Evolutionary conservation across 75 land plant genomes (phyloP).

Genomic region (Pseudotsuga menziesii): DNA sequence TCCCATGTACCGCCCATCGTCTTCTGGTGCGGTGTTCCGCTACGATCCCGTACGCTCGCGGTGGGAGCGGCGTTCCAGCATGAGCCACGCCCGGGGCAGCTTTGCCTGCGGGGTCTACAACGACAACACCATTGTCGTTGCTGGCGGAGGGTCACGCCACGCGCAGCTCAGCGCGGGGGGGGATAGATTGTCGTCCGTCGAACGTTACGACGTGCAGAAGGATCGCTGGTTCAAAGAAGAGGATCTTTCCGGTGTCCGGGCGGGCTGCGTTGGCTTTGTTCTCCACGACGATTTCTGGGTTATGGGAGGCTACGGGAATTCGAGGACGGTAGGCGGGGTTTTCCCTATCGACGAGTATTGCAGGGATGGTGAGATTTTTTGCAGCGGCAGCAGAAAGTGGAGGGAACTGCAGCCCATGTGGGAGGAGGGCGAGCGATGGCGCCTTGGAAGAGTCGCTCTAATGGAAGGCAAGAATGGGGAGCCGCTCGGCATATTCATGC

Average conservation of each 20-base stretch:
- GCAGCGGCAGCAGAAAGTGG: constrained; percentile 56
- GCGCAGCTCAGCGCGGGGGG: constrained; percentile 60
- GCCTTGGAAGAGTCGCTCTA: constrained; percentile 65
- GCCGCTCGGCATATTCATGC: constrained; percentile 67
- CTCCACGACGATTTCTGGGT: constrained; percentile 78
- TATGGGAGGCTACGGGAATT: constrained; percentile 90
- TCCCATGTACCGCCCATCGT: constrained; percentile 66
- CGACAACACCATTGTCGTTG: constrained; percentile 43
- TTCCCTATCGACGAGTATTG: constrained; percentile 83
- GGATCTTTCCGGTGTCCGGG: constrained; percentile 49
- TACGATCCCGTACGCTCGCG: constrained; percentile 30
- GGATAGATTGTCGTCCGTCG: constrained; percentile 56
- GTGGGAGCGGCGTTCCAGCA: constrained; percentile 53
- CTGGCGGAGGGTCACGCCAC: constrained; percentile 93
- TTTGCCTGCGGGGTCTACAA: constrained; percentile 71
- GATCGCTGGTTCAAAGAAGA: constrained; percentile 28
- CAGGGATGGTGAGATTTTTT: constrained; percentile 65
- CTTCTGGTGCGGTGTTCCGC: constrained; percentile 51
- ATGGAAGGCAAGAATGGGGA: constrained; percentile 26
- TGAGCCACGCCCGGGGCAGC: constrained; percentile 70
- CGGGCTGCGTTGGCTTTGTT: constrained; percentile 81
- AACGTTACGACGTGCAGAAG: constrained; percentile 46
- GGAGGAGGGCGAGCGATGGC: constrained; percentile 70
- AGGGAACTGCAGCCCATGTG: constrained; percentile 78
- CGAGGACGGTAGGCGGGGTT: constrained; percentile 54